Percentiles rank a stretch among this genome's conserved stretches.
phyloP scores from a whole-genome alignment of 2,329 filamentous ascomycete genomes.

The Metarhizium rileyi region DNA sequence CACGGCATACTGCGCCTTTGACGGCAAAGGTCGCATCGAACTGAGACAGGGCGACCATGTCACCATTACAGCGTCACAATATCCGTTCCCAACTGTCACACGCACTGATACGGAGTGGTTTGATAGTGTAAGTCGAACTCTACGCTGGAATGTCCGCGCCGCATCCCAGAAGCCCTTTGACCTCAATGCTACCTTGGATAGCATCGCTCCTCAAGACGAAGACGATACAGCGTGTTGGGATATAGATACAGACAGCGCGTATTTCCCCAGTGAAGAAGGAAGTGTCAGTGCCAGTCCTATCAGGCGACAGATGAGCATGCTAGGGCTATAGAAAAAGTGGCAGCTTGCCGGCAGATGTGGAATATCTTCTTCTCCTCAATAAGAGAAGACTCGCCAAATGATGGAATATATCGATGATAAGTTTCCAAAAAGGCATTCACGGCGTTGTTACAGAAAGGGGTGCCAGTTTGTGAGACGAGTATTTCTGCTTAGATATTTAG shows the following conservation, averaged over 20 bases:
- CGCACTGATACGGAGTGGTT: conserved; percentile 92
- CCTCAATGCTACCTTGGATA: conserved; percentile 24
- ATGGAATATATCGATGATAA: background rate
- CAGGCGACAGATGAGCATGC: conserved; percentile 62
- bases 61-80: conserved; percentile 90
- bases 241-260: conserved; percentile 79
- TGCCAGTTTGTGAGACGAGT: background rate
- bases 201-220: conserved; percentile 36
- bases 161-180: conserved; percentile 89
- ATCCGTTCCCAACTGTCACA: conserved; percentile 93
- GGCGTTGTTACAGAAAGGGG: background rate
- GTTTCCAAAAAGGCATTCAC: background rate
- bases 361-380: background rate
- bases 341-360: background rate
- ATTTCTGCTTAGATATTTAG: background rate
- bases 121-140: conserved; percentile 81
- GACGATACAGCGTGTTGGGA: conserved; percentile 66
- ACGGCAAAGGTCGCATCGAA: conserved; percentile 92
- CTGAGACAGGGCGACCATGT: conserved; percentile 90
- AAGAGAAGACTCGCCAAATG: background rate
- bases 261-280: conserved; percentile 63
- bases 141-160: conserved; percentile 91
- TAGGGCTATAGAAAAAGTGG: conserved; percentile 33
- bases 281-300: conserved; percentile 58
- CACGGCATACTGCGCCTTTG: conserved; percentile 93